These are phyloP conservation scores for Auriscalpium orientale DNA, from an alignment of 768 basidiomycete genomes.

Conservation along the genomic window DNA sequence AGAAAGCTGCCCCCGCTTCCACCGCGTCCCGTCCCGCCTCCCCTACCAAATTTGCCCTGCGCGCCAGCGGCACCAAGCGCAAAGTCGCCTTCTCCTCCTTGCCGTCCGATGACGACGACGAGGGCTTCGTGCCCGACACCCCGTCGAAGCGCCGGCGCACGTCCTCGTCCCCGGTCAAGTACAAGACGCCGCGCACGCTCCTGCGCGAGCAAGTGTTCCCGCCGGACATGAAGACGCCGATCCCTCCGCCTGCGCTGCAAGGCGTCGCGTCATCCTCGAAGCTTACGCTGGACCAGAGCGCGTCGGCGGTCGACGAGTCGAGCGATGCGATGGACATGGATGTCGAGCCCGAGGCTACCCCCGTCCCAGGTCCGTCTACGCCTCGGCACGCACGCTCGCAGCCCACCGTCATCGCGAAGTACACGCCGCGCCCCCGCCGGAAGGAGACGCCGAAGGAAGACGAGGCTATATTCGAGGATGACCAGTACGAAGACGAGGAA, in stretches of 20 bases:
- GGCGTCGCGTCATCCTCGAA: not conserved
- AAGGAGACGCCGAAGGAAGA: not conserved
- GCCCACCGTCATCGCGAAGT: not conserved
- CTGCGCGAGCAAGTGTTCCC: not conserved
- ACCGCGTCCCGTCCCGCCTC: slow-evolving; percentile 4
- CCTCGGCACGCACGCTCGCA: slow-evolving; percentile 1
- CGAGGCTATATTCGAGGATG: not conserved
- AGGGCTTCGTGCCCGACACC: slow-evolving; percentile 4
- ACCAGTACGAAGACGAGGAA: not conserved
- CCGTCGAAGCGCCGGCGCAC: slow-evolving; percentile 9
- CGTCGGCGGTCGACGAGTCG: not conserved
- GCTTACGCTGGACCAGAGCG: not conserved
- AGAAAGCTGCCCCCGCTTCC: not conserved
- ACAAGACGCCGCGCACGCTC: not conserved
- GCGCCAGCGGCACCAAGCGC: slow-evolving; percentile 5
- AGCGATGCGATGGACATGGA: not conserved
- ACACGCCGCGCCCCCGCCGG: not conserved
- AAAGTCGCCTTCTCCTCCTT: slow-evolving; percentile 8
- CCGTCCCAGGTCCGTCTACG: slow-evolving; percentile 12
- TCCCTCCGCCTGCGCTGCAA: slow-evolving; percentile 3
- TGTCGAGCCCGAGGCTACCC: not conserved
- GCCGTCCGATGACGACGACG: slow-evolving; percentile 3
- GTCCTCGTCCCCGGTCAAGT: not conserved
- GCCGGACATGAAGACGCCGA: not conserved
- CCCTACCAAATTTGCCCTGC: slow-evolving; percentile 11